phyloP scores from a whole-genome alignment of 805 yeast genomes.

The Saccharomycopsis capsularis region DNA sequence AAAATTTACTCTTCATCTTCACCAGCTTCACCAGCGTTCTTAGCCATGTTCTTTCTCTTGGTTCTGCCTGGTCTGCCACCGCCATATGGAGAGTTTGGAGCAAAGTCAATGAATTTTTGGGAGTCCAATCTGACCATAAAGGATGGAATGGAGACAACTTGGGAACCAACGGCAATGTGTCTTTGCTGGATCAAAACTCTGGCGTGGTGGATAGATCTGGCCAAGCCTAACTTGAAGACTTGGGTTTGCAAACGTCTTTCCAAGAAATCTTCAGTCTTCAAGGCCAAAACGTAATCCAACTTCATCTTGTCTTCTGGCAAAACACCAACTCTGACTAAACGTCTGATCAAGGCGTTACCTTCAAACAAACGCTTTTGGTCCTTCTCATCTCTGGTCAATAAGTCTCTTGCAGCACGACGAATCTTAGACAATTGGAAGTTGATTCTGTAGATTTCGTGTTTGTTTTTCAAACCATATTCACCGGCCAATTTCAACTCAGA shows the following conservation, averaged over 20 bases:
- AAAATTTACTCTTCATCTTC: constrained; percentile 57
- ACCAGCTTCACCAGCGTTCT: constrained; percentile 68
- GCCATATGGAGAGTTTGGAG: constrained; percentile 99
- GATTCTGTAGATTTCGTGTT: constrained; percentile 99
- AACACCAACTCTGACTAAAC: constrained; percentile 97
- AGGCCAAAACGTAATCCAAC: constrained; percentile 99
- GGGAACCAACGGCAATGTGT: constrained; percentile 99
- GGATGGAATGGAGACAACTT: constrained; percentile 96
- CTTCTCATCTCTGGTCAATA: constrained; percentile 99
- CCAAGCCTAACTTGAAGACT: constrained; percentile 99
- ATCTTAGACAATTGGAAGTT: constrained; percentile 98
- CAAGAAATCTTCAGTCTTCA: constrained; percentile 97
- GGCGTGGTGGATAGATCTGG: constrained; percentile 99
- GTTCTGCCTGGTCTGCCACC: constrained; percentile 99
- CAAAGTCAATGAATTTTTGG: constrained; percentile 99
- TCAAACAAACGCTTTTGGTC: constrained; percentile 99
- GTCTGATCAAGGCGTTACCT: constrained; percentile 99
- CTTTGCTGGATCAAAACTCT: constrained; percentile 98
- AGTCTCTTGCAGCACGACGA: constrained; percentile 99
- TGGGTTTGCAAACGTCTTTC: constrained; percentile 99
- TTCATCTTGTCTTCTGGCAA: constrained; percentile 99
- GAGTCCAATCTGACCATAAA: constrained; percentile 99
- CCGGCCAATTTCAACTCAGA: constrained; percentile 99
- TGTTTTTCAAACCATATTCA: constrained; percentile 99
- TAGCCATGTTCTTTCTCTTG: constrained; percentile 81